Conservation (phyloP, 208 protist species). For the Angomonas desouzai region DNA sequence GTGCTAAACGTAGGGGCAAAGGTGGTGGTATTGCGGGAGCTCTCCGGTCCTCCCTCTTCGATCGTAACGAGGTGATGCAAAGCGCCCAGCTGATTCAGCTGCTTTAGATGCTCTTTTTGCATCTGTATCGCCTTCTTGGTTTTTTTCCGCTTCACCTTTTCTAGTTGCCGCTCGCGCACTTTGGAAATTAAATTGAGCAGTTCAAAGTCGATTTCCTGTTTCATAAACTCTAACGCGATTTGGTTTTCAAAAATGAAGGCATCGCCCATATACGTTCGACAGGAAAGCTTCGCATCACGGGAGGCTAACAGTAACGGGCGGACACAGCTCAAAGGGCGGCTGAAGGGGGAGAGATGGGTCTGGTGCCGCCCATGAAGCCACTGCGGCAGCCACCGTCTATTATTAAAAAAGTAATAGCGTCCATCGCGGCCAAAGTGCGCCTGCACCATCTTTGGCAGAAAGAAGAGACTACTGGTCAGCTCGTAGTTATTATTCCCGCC, state of each 20-base stretch:
- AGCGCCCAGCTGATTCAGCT: neutral
- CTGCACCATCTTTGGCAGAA: conserved; percentile 29
- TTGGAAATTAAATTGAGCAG: conserved; percentile 24
- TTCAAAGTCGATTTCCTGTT: conserved; percentile 27
- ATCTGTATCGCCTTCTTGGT: conserved; percentile 10
- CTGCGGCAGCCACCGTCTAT: conserved; percentile 34
- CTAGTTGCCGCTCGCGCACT: conserved; percentile 19
- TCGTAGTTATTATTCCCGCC: conserved; percentile 14
- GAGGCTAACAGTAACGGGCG: conserved; percentile 27
- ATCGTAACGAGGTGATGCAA: neutral
- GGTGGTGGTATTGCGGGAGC: neutral
- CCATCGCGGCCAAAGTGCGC: conserved; percentile 39
- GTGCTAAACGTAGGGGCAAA: neutral
- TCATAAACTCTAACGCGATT: conserved; percentile 35
- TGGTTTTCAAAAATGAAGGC: conserved; percentile 35
- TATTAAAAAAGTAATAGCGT: conserved; percentile 44
- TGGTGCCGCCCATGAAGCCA: conserved; percentile 30
- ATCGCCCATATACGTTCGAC: conserved; percentile 29
- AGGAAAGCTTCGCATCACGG: conserved; percentile 28
- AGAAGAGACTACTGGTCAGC: conserved; percentile 18
- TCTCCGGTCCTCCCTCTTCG: neutral
- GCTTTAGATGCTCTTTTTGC: neutral
- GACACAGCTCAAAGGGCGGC: conserved; percentile 16
- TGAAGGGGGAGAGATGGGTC: conserved; percentile 21
- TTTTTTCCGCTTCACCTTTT: conserved; percentile 12